These are phyloP conservation scores for Kodamaea kakaduensis DNA, from an alignment of 805 yeast species.

Conservation along the genomic window DNA sequence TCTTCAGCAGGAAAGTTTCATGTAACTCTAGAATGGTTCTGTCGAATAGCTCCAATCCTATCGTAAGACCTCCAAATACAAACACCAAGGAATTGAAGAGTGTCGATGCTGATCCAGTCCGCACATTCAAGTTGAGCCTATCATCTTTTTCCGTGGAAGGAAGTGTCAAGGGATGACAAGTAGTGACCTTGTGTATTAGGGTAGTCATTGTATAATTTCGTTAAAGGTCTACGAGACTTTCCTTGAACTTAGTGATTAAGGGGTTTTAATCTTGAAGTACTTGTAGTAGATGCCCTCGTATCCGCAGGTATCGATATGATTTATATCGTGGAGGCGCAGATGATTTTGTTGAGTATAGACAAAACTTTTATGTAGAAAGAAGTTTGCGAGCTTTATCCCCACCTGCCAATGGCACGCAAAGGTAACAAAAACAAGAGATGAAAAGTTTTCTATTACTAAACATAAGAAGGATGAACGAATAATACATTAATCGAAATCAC, in stretches of 20 bases:
- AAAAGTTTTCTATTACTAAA: neutral
- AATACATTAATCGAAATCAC: too few relatives aligned
- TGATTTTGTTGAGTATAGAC: neutral
- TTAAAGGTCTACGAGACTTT: too few relatives aligned
- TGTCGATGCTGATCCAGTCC: constrained; percentile 66
- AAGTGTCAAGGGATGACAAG: constrained; percentile 52
- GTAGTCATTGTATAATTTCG: constrained; percentile 62
- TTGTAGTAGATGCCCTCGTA: too few relatives aligned
- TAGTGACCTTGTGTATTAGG: constrained; percentile 59
- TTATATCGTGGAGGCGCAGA: too few relatives aligned
- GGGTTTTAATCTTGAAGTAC: too few relatives aligned
- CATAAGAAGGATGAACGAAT: too few relatives aligned
- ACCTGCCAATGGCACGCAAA: neutral
- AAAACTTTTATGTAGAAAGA: constrained; percentile 1
- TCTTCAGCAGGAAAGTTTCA: constrained; percentile 31
- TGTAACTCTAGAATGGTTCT: constrained; percentile 39
- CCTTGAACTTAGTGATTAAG: too few relatives aligned
- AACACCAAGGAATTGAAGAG: constrained; percentile 57
- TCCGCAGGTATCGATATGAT: too few relatives aligned
- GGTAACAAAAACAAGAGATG: neutral
- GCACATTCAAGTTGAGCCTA: constrained; percentile 50
- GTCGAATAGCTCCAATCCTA: constrained; percentile 47
- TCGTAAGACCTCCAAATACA: constrained; percentile 64
- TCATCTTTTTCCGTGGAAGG: constrained; percentile 55
- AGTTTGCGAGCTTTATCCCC: neutral